Evolutionary conservation across 164 flowering plant genomes (phyloP), one percentile per base, ranked within the genome.

Genomic region (Houttuynia cordata): DNA sequence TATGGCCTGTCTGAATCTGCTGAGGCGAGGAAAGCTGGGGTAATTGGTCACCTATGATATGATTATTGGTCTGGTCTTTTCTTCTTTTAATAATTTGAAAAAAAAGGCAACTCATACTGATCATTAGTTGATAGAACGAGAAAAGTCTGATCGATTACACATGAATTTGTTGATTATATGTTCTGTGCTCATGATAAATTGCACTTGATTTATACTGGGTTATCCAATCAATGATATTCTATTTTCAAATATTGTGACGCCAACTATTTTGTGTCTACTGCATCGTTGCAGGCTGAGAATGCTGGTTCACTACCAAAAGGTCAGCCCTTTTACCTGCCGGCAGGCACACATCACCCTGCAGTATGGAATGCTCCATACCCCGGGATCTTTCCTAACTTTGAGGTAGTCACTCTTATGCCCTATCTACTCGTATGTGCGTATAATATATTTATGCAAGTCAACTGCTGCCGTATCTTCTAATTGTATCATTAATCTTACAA

Each of bases 321-420:
- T 57, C 66, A 68, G 51, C 58, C 73, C 49, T 71, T 68, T 55
- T 73, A 79, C 56, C 63, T 63, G 20, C 47, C 63, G 45, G 51
- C 69, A 76, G 62, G 76, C 51, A 58, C 78, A 19, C 75, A 74
- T 51, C 71, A 70, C 22, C 74, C 72, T 57, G 56, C 71, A 25
- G 55, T 53, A n/a, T 77, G 73, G 78, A 65, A 71, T 51, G 71
- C 80, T 49, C 24, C 65, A n/a, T 69, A 69, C 64, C 78, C 84
- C 30, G 61, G 70, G 23, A 62, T 72, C 76, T 67, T 75, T 70
- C 75, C 82, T 50, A 75, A 62, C 39, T 69, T 64, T 64, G 76
- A 81, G 87, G 91, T 85, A 71, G 64, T 14, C 37, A 30, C 6
- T 30, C 37, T 30, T 30, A 30, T 30, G 37, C 37, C 37, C 37